Conservation (phyloP, 805 yeast genomes). For the Wickerhamiella spandovensis region DNA sequence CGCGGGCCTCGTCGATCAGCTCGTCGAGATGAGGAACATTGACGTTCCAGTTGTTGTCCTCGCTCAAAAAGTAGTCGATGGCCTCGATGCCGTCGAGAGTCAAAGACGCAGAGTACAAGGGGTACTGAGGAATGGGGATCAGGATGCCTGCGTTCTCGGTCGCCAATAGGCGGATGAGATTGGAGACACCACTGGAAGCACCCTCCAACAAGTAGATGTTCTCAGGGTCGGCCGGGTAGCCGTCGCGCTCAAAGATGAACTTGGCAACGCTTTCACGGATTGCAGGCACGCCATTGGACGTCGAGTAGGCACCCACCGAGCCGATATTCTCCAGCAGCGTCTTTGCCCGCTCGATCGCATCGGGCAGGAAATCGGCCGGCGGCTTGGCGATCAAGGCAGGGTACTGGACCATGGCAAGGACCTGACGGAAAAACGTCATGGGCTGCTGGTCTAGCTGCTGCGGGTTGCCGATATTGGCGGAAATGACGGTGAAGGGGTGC, state of each 20-base stretch:
- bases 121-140: conserved; percentile 97
- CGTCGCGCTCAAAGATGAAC: conserved; percentile 71
- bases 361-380: conserved; percentile 28
- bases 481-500: conserved; percentile 70
- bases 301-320: conserved; percentile 90
- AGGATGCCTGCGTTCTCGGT: conserved; percentile 56
- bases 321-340: conserved; percentile 48
- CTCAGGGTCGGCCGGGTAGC: conserved; percentile 49
- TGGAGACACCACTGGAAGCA: conserved; percentile 87
- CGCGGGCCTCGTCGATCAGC: conserved; percentile 36
- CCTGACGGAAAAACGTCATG: conserved; percentile 88
- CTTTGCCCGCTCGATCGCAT: conserved; percentile 63
- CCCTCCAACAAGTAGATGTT: conserved; percentile 82
- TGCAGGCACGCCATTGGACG: conserved; percentile 71
- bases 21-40: conserved; percentile 50
- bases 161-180: conserved; percentile 58
- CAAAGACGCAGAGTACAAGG: conserved; percentile 89
- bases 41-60: conserved; percentile 71
- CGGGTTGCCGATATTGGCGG: conserved; percentile 94
- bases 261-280: conserved; percentile 70
- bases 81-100: conserved; percentile 73
- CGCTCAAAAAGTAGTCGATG: conserved; percentile 77
- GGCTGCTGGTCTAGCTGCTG: conserved; percentile 94
- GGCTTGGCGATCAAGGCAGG: conserved; percentile 47
- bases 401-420: conserved; percentile 70